These are phyloP conservation scores for Kwoniella pini DNA, from an alignment of 768 basidiomycete species.

Conservation along the genomic window DNA sequence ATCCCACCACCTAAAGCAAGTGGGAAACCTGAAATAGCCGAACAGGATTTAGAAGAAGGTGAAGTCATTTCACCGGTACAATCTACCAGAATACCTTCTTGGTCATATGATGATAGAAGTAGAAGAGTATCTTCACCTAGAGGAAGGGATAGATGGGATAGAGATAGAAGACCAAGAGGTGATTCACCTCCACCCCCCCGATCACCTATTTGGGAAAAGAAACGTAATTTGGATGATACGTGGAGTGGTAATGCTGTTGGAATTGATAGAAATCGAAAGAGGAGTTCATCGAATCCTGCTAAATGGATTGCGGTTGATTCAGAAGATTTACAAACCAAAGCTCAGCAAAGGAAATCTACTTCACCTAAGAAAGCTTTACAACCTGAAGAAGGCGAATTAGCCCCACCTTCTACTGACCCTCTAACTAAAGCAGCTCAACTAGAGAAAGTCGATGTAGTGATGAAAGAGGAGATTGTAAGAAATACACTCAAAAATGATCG, in stretches of 20 bases:
- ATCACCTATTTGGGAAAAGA: not conserved
- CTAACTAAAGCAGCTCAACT: not conserved
- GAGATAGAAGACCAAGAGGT: conserved; percentile 5
- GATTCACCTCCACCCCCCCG: not conserved
- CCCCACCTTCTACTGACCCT: not conserved
- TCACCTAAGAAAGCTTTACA: not conserved
- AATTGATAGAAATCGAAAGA: conserved; percentile 2
- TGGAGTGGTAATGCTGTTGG: conserved; percentile 9
- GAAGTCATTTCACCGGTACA: conserved; percentile 38
- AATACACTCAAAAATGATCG: conserved; percentile 5
- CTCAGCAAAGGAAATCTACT: not conserved
- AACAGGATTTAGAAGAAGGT: conserved; percentile 42
- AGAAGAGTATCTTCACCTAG: conserved; percentile 8
- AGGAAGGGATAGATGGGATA: conserved; percentile 20
- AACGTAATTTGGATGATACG: conserved; percentile 7
- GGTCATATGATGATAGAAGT: conserved; percentile 16
- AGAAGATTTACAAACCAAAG: too few species aligned
- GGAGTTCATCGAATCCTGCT: conserved; percentile 17
- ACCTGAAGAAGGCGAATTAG: conserved; percentile 16
- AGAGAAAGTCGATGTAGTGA: not conserved
- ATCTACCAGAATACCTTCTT: conserved; percentile 5
- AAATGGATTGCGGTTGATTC: conserved; percentile 16
- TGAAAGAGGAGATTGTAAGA: not conserved
- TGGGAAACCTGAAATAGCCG: conserved; percentile 1
- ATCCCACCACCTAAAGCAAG: conserved; percentile 10